phyloP scores from a whole-genome alignment of 306 rosid genomes.

The Dalbergia cochinchinensis region DNA sequence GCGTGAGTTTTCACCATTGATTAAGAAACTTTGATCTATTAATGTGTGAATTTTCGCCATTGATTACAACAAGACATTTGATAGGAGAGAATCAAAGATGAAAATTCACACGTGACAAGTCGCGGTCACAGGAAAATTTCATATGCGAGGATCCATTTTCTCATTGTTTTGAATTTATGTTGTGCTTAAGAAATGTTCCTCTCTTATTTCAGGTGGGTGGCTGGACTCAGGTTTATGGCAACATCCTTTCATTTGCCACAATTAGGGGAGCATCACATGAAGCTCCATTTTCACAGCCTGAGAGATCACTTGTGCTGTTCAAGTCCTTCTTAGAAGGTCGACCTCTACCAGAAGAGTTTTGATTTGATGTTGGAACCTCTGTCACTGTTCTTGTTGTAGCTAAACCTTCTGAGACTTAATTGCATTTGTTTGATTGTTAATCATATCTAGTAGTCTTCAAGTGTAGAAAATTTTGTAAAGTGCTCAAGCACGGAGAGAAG shows the following conservation, averaged over 20 bases:
- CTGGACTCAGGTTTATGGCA: slow-evolving; percentile 96
- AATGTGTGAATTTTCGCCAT: too few relatives aligned
- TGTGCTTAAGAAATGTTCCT: not conserved
- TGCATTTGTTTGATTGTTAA: slow-evolving; percentile 33
- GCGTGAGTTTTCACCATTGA: too few relatives aligned
- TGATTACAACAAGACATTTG: too few relatives aligned
- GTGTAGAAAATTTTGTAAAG: slow-evolving; percentile 44
- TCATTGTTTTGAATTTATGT: not conserved
- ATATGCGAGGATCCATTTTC: too few relatives aligned
- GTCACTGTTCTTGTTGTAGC: slow-evolving; percentile 39
- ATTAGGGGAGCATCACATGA: slow-evolving; percentile 97
- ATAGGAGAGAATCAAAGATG: too few relatives aligned
- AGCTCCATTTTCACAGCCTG: slow-evolving; percentile 97
- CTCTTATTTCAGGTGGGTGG: slow-evolving; percentile 80
- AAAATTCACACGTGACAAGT: too few relatives aligned
- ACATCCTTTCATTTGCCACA: slow-evolving; percentile 89
- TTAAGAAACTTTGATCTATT: too few relatives aligned
- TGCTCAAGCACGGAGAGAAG: slow-evolving; percentile 20
- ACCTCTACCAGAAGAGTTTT: slow-evolving; percentile 76
- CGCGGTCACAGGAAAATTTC: too few relatives aligned
- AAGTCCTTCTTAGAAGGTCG: slow-evolving; percentile 75
- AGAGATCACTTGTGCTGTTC: slow-evolving; percentile 87
- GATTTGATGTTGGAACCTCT: slow-evolving; percentile 25
- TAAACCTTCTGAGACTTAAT: slow-evolving; percentile 11
- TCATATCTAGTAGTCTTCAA: not conserved